Evolutionary conservation across 2,329 filamentous ascomycete genomes (phyloP).

Genomic region (Talaromyces sp.): DNA sequence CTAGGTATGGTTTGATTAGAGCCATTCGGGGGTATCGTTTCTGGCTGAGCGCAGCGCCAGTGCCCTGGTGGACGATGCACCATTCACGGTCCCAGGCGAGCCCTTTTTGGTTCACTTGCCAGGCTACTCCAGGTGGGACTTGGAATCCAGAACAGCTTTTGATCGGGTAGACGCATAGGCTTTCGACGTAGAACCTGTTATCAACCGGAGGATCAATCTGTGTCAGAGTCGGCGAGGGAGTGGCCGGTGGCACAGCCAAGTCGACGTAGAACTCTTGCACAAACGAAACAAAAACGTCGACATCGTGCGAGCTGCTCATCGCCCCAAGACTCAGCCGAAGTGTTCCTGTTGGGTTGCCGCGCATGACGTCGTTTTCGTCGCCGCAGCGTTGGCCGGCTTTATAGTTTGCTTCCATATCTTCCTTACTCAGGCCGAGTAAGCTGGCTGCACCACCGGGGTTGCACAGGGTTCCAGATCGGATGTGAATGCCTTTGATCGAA

Average conservation of each 20-base stretch:
- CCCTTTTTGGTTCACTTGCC: conserved; percentile 77
- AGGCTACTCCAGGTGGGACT: conserved; percentile 58
- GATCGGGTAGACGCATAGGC: conserved; percentile 76
- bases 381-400: conserved; percentile 81
- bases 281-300: conserved; percentile 66
- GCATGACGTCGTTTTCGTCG: conserved; percentile 71
- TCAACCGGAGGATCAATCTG: conserved; percentile 4
- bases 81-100: conserved; percentile 94
- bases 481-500: conserved; percentile 69
- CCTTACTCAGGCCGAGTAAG: conserved; percentile 65
- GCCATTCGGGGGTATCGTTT: conserved; percentile 87
- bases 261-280: conserved; percentile 63
- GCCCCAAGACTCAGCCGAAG: conserved; percentile 82
- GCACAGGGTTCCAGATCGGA: conserved; percentile 84
- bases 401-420: conserved; percentile 81
- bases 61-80: conserved; percentile 86
- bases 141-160: conserved; percentile 85
- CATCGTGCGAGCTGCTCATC: conserved; percentile 76
- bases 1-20: conserved; percentile 67
- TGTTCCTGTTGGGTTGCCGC: conserved; percentile 81
- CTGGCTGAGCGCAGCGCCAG: conserved; percentile 77
- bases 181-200: conserved; percentile 51
- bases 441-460: conserved; percentile 82
- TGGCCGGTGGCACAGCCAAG: conserved; percentile 14
- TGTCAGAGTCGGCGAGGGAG: conserved; percentile 13